phyloP scores from a whole-genome alignment of 345 rosid genomes.

The Rubroshorea leprosula region DNA sequence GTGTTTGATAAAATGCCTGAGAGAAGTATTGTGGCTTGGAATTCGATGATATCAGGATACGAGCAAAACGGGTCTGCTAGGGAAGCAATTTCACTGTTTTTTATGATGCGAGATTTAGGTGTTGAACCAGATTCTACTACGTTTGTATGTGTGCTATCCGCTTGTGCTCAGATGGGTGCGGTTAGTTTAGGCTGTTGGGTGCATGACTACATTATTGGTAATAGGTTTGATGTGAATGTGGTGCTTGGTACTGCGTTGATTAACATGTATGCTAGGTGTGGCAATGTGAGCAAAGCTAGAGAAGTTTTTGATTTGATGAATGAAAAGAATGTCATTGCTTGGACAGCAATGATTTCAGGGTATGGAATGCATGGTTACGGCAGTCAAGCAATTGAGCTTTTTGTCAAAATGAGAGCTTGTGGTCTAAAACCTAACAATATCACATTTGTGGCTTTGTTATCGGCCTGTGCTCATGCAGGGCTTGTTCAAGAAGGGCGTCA shows the following conservation, averaged over 20 bases:
- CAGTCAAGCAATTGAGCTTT: slow-evolving; percentile 46
- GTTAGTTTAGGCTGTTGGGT: slow-evolving; percentile 60
- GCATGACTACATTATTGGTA: slow-evolving; percentile 36
- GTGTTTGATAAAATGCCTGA: slow-evolving; percentile 68
- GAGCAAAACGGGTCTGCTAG: slow-evolving; percentile 69
- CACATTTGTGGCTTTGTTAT: slow-evolving; percentile 70
- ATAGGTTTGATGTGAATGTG: slow-evolving; percentile 46
- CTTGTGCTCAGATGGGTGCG: slow-evolving; percentile 72
- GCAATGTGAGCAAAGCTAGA: slow-evolving; percentile 47
- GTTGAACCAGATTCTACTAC: slow-evolving; percentile 60
- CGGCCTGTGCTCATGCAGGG: slow-evolving; percentile 86
- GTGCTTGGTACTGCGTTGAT: slow-evolving; percentile 69
- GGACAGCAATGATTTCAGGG: slow-evolving; percentile 89
- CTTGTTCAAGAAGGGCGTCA: slow-evolving; percentile 49
- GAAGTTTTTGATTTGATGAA: slow-evolving; percentile 60
- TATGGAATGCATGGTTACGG: slow-evolving; percentile 80
- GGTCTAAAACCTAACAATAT: slow-evolving; percentile 52
- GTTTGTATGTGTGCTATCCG: slow-evolving; percentile 56
- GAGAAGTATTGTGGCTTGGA: slow-evolving; percentile 69
- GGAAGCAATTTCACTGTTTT: slow-evolving; percentile 54
- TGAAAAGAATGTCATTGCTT: slow-evolving; percentile 67
- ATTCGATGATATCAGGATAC: slow-evolving; percentile 70
- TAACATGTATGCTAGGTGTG: slow-evolving; percentile 82
- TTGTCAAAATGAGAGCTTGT: slow-evolving; percentile 37
- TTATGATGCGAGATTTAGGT: slow-evolving; percentile 43